Percentiles rank a stretch among this genome's conserved stretches.
Evolutionary conservation across 2,329 filamentous ascomycete species (phyloP).

Genomic region (Nigrospora osmanthi): DNA sequence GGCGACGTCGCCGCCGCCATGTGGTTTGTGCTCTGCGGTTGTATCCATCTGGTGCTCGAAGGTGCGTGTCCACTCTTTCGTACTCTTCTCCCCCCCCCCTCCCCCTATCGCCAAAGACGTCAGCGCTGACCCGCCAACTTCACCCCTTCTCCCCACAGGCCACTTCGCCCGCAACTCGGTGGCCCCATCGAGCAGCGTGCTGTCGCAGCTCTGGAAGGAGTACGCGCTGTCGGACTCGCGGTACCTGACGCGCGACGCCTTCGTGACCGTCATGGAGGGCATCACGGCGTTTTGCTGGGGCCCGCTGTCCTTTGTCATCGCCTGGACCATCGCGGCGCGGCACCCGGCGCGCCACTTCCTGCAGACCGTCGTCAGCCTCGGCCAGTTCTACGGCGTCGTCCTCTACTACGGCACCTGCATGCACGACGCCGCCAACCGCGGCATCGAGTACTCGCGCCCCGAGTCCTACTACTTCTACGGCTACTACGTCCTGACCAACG

Average conservation of each 20-base stretch:
- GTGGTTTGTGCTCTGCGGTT: conserved; percentile 70
- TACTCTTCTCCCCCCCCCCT: no score
- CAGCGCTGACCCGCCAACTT: neutral
- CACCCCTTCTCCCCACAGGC: conserved; percentile 20
- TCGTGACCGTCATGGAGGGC: conserved; percentile 48
- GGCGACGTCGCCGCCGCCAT: conserved; percentile 53
- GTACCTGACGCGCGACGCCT: conserved; percentile 43
- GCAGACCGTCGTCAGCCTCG: conserved; percentile 36
- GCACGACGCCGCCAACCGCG: conserved; percentile 30
- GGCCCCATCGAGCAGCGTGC: conserved; percentile 29
- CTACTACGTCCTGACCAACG: conserved; percentile 44
- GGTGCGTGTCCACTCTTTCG: conserved; percentile 15
- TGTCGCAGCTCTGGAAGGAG: conserved; percentile 51
- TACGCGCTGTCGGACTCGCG: conserved; percentile 49
- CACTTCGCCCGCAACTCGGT: conserved; percentile 43
- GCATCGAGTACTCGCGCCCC: conserved; percentile 37
- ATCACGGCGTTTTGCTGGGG: conserved; percentile 46
- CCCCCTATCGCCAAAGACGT: neutral
- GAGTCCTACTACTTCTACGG: conserved; percentile 44
- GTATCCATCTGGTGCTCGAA: conserved; percentile 35
- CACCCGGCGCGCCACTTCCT: conserved; percentile 40
- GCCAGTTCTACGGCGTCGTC: conserved; percentile 43
- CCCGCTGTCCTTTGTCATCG: conserved; percentile 40
- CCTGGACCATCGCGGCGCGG: conserved; percentile 31
- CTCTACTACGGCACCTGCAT: conserved; percentile 42